Evolutionary conservation across 2,329 filamentous ascomycete genomes (phyloP), one percentile per base, ranked within the genome.

Genomic region (Aspergillus fumigatus): DNA sequence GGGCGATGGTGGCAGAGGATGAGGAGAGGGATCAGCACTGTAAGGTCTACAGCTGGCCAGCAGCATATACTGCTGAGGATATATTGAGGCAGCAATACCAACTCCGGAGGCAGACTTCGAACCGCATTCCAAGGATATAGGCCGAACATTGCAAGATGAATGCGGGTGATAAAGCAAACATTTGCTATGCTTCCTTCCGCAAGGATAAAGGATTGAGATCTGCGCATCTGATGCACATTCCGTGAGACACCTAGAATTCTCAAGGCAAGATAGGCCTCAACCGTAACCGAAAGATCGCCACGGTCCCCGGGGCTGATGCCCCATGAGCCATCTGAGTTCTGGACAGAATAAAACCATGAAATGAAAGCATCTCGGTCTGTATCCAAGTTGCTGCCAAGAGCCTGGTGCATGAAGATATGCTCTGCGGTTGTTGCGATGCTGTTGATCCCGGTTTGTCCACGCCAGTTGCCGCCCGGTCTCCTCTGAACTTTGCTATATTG

Each of bases 261-360:
- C 41, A 75, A 55, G 0, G 71, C 72, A 1, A 75, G 56, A 43
- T 75, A 75, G 1, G 67, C 69, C 51, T 75, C 73, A 1, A 63
- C 63, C 1, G 66, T 67, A 0, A 63, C 65, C 1, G 72, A 67
- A 4, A 66, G 54, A 64, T 69, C 59, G 1, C 66, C 66, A 2
- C 57, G 55, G 19, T 56, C 45, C 2, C 59, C 54, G 1, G 68
- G 67, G 0, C 66, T 70, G 10, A 71, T 23, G 3, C 58, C 70
- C 68, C 27, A 73, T 1, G 70, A 71, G 3, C 71, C 71, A 57
- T 73, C 69, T 0, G 26, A 14, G 9, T 66, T 65, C 19, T 71
- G 69, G 11, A 63, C 35, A 1, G 61, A 63, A 1, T 65, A 53
- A 0, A 66, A 27, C 48, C 61, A 59, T 11, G 43, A 50, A 17